Base-by-base conservation (phyloP, 805 yeast genomes). In the Alloascoidea hylecoeti region DNA sequence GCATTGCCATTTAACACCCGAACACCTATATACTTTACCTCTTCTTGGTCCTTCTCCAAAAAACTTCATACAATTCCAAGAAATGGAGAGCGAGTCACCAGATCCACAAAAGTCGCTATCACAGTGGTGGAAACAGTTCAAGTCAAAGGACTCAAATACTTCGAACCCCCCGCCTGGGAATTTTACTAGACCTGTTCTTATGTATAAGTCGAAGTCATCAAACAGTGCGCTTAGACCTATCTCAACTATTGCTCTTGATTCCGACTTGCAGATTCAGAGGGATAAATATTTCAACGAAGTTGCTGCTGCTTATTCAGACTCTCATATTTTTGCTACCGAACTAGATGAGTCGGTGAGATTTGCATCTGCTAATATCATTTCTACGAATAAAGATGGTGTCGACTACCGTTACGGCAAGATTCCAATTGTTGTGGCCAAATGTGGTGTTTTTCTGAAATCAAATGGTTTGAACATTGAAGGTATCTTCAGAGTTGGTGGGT, bases 371-470 rank as follows among this genome's bases (percentile, higher is more conserved):
- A 68, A 73, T 36, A 81, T 85, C 38, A 71, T 78, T 28, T 72
- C 81, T 4, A 64, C 78, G 34, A 70, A 72, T 44, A 66, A 68
- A 6, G 39, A 49, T 35, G 73, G 74, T 44, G 78, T 76, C 17
- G 71, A 76, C 41, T 71, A 81, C 19, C 75, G 78, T 37, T 92
- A 84, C 53, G 98, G 97, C 16, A 66, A 76, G 38, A 83, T 92
- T 15, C 99, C 99, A 0, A 70, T 85, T 14, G 80, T 92, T 12
- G 94, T 92, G n/a, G 97, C 96, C 13, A 81, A 85, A 47, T 89
- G 98, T 60, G 96, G 97, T 1, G 77, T 82, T 0, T 88, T 60
- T 50, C 59, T 92, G 42, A 89, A 92, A 51, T 72, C 73, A 35
- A 74, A 83, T 44, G 67, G 61, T 17, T 63, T 85, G 19, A 71